Evolutionary conservation across 78 protist species (phyloP), one percentile per base, ranked within the genome.

Genomic region (Isochrysis galbana): DNA sequence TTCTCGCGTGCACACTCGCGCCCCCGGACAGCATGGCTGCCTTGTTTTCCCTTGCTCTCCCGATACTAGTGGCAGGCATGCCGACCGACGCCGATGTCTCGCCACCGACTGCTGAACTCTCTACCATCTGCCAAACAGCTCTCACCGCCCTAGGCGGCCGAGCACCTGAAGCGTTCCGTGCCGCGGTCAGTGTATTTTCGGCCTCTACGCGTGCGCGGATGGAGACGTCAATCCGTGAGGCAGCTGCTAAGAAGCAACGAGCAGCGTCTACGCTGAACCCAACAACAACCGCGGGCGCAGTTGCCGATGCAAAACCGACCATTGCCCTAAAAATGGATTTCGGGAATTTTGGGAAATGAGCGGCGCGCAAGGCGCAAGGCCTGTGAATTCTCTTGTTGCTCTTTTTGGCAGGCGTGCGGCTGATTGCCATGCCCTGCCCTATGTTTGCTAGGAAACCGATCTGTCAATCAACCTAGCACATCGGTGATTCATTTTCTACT

Each of bases 311-410:
- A 0, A 67, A 67, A 36, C 86, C 86, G 2, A 77, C 19, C 36
- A 77, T 77, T 39, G 86, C 86, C 48, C 86, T 77, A 26, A 77
- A 77, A 46, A 77, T 77, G 86, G 86, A 77, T 46, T 77, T 77
- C 47, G 4, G 29, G 36, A 38, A 19, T n/a, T 77, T 77, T n/a
- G n/a, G n/a, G n/a, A n/a, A n/a, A n/a, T n/a, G n/a, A n/a, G n/a
- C n/a, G n/a, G n/a, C n/a, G n/a, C n/a, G n/a, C n/a, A n/a, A n/a
- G n/a, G n/a, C n/a, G n/a, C n/a, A n/a, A n/a, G n/a, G n/a, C n/a
- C n/a, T n/a, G n/a, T n/a, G n/a, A n/a, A n/a, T n/a, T n/a, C n/a
- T n/a, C n/a, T n/a, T n/a, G n/a, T n/a, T n/a, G n/a, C n/a, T n/a
- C n/a, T n/a, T n/a, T n/a, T n/a, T n/a, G n/a, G n/a, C n/a, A n/a